Evolutionary conservation across 257 asterid genomes (phyloP).

Genomic region (Gentiana straminea): DNA sequence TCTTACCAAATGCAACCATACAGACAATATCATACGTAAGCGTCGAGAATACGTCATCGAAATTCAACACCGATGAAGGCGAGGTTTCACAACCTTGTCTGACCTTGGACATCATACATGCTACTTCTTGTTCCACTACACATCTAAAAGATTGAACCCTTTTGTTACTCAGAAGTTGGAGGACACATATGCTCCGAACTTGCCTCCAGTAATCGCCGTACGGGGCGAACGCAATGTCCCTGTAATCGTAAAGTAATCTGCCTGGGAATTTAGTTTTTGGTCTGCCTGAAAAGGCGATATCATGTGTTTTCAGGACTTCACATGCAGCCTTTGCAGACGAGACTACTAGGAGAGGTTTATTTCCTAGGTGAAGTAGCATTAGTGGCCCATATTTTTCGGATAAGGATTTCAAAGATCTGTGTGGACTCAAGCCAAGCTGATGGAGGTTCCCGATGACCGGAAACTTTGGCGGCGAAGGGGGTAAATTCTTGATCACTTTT

Average conservation of each 20-base stretch:
- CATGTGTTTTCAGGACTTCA: conserved; percentile 5
- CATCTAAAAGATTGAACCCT: not conserved
- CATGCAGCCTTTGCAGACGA: conserved; percentile 5
- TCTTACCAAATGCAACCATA: conserved; percentile 2
- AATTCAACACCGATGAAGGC: not conserved
- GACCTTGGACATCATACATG: not conserved
- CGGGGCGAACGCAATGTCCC: not conserved
- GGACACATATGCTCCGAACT: not conserved
- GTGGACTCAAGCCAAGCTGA: conserved; percentile 16
- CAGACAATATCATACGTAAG: not conserved
- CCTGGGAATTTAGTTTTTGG: not conserved
- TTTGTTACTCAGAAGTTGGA: conserved; percentile 2
- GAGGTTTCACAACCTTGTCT: no score
- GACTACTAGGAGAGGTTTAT: not conserved
- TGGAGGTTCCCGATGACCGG: conserved; percentile 33
- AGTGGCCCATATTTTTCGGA: conserved; percentile 19
- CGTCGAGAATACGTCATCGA: not conserved
- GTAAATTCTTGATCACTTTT: not conserved
- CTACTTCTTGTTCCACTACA: not conserved
- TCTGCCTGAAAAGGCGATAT: conserved; percentile 1
- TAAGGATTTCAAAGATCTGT: conserved; percentile 12
- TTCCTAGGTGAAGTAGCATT: conserved; percentile 13
- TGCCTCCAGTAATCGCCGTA: not conserved
- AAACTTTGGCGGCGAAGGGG: conserved; percentile 27
- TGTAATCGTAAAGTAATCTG: not conserved